Base-by-base conservation (phyloP, 108 stramenopile species). In the Pseudonitzschia multiseries region DNA sequence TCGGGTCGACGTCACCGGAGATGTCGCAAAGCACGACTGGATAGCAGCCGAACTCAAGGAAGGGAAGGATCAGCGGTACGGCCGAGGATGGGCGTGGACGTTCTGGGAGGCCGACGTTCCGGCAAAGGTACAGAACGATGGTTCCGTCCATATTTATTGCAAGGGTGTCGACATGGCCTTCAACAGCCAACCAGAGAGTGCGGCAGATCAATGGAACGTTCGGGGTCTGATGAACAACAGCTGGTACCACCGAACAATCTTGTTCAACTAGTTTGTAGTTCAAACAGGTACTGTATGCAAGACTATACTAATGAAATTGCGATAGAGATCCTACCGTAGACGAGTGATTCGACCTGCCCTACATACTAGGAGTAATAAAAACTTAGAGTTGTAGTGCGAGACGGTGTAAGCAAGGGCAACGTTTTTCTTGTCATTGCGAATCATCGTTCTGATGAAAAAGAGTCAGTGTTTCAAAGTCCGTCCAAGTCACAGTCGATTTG, bases 71-170 rank as follows among this genome's bases (percentile, higher is more conserved):
- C 93, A 94, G 74, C 83, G 80, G 21, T 81, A 73, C 46, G 88
- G 89, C 36, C 75, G 86, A 29, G 88, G 90, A 9, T 94, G 93
- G 93, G 93, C 93, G 8, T 94, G 93, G 93, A 84, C 83, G 22
- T 92, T 94, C 83, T 92, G 93, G 93, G 88, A 90, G 75, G 81
- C 83, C 18, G 74, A 72, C 14, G 81, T 92, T 51, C 89, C 86
- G 17, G 90, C 89, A 3, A 69, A 69, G 21, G 89, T 94, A 18
- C 65, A 76, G 20, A 80, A 87, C 52, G 90, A 91, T 78, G 36
- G 65, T 44, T 76, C 81, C 8, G 80, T 90, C 8, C 79, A 89
- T 36, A 44, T 94, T 44, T 84, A 82, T n/a, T 87, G 79, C 68
- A 94, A 94, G 74, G 89, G 87, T 2, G 87, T 94, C 5, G 93